Percentiles rank a stretch among this genome's conserved stretches.
Evolutionary conservation across 441 rosid species (phyloP).

Genomic region (Erysimum cheiri): DNA sequence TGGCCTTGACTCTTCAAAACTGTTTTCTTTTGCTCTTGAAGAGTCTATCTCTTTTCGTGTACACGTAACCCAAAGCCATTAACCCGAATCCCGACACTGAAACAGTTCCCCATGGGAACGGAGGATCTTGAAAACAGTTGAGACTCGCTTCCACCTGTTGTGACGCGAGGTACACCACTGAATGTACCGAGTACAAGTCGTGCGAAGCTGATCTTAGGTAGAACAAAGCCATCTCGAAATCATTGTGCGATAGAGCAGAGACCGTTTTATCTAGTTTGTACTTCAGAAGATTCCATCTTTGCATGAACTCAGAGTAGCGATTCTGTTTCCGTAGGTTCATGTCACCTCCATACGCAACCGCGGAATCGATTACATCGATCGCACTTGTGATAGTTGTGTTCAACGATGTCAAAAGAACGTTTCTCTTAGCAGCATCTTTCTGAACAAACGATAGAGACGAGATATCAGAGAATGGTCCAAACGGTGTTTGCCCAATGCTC

Average conservation of each 20-base stretch:
- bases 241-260: constrained; percentile 81
- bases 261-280: constrained; percentile 82
- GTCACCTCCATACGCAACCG: constrained; percentile 83
- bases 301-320: constrained; percentile 65
- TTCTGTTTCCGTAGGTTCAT: constrained; percentile 67
- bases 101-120: constrained; percentile 79
- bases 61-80: constrained; percentile 62
- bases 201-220: constrained; percentile 81
- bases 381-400: constrained; percentile 84
- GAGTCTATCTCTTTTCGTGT: constrained; percentile 64
- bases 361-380: constrained; percentile 70
- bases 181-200: constrained; percentile 78
- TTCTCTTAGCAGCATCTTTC: constrained; percentile 91
- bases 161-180: constrained; percentile 75
- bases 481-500: constrained; percentile 96
- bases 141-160: constrained; percentile 89
- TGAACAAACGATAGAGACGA: constrained; percentile 83
- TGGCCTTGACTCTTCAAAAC: constrained; percentile 62
- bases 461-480: constrained; percentile 90
- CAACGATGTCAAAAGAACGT: constrained; percentile 70
- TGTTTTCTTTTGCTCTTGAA: constrained; percentile 90
- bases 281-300: constrained; percentile 86
- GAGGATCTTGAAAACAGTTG: constrained; percentile 91
- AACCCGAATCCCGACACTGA: constrained; percentile 59
- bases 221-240: constrained; percentile 83